A percentile compares a stretch with the other conserved stretches of the same genome.
These are phyloP conservation scores for Pseudopithomyces maydicus DNA, from an alignment of 2,329 filamentous ascomycete genomes.

Conservation along the genomic window DNA sequence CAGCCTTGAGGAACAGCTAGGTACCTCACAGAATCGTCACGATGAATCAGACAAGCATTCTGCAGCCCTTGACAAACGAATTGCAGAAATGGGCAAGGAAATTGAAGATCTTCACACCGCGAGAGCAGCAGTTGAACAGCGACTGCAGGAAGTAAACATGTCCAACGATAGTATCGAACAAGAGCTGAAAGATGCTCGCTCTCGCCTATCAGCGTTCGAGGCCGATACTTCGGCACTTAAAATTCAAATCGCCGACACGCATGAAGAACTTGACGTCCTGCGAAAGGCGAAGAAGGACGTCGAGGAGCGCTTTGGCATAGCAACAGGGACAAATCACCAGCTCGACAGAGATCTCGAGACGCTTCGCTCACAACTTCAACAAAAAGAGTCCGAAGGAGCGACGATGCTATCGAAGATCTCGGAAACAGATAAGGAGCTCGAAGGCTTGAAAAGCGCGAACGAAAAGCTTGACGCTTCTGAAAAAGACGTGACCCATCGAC, in stretches of 20 bases:
- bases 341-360: slow-evolving; percentile 16
- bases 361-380: slow-evolving; percentile 18
- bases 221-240: slow-evolving; percentile 10
- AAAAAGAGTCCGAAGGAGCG: slow-evolving; percentile 20
- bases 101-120: background rate
- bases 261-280: slow-evolving; percentile 8
- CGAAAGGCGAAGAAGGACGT: slow-evolving; percentile 7
- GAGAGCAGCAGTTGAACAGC: slow-evolving; percentile 8
- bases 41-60: slow-evolving; percentile 12
- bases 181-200: slow-evolving; percentile 14
- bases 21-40: slow-evolving; percentile 8
- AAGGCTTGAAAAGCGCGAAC: slow-evolving; percentile 31
- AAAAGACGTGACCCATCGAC: slow-evolving; percentile 29
- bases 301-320: slow-evolving; percentile 7
- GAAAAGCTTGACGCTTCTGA: slow-evolving; percentile 34
- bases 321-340: background rate
- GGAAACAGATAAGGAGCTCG: slow-evolving; percentile 34
- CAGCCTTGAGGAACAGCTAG: slow-evolving; percentile 13
- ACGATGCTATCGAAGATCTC: slow-evolving; percentile 21
- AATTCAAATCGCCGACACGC: slow-evolving; percentile 5
- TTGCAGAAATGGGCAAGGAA: slow-evolving; percentile 1
- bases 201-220: slow-evolving; percentile 14
- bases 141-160: background rate
- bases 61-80: slow-evolving; percentile 8
- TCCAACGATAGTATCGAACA: slow-evolving; percentile 11